phyloP scores from a whole-genome alignment of 805 yeast species.

The Wickerhamiella spandovensis region DNA sequence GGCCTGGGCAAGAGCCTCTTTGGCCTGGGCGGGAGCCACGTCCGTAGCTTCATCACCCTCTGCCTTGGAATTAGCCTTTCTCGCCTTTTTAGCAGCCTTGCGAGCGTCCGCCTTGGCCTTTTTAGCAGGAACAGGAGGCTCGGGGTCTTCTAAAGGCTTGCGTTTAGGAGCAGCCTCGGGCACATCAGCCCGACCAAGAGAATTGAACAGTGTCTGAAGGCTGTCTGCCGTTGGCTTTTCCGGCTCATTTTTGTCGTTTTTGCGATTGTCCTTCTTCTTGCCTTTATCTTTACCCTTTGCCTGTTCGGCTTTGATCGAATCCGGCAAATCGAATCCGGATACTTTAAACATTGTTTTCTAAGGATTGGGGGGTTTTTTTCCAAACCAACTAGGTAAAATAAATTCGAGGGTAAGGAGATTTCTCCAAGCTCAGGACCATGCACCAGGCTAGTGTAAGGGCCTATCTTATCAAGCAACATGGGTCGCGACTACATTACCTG shows the following conservation, averaged over 20 bases:
- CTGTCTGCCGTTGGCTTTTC: background rate
- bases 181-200: background rate
- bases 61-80: background rate
- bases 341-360: conserved; percentile 7
- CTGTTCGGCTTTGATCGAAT: background rate
- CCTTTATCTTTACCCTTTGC: conserved; percentile 4
- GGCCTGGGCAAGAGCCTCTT: too few species aligned
- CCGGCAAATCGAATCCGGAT: conserved; percentile 7
- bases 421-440: background rate
- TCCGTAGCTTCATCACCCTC: background rate
- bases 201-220: background rate
- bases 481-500: conserved; percentile 60
- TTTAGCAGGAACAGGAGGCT: background rate
- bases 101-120: conserved; percentile 1
- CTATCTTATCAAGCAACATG: background rate
- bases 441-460: too few species aligned
- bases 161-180: background rate
- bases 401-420: background rate
- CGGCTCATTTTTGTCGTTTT: background rate
- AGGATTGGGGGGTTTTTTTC: background rate
- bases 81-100: background rate
- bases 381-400: background rate
- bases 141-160: background rate
- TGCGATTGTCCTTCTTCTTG: conserved; percentile 10
- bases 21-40: too few species aligned